Percentiles rank a stretch among this genome's conserved stretches.
Evolutionary conservation across 2,329 filamentous ascomycete genomes (phyloP).

Genomic region (Apiospora aurea): DNA sequence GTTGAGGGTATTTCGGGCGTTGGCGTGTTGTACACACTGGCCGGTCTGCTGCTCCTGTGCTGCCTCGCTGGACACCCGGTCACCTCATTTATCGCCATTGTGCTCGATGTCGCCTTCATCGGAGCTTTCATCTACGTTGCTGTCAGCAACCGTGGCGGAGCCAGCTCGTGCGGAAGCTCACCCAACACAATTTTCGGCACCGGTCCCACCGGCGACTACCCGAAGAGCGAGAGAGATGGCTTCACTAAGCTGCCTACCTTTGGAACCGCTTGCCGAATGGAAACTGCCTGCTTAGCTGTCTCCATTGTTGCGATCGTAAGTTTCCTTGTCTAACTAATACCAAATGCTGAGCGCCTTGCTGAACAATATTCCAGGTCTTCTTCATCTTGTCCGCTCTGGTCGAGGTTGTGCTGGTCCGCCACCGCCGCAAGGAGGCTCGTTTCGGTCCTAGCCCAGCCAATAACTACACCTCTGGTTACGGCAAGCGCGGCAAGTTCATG

Average conservation of each 20-base stretch:
- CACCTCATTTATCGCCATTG: slow-evolving; percentile 74
- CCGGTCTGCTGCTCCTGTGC: slow-evolving; percentile 78
- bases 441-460: slow-evolving; percentile 51
- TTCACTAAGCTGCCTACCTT: slow-evolving; percentile 58
- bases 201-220: slow-evolving; percentile 59
- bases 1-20: slow-evolving; percentile 81
- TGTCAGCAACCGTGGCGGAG: slow-evolving; percentile 73
- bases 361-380: slow-evolving; percentile 54
- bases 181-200: slow-evolving; percentile 74
- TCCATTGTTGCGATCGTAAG: slow-evolving; percentile 77
- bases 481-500: slow-evolving; percentile 39
- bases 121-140: slow-evolving; percentile 85
- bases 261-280: slow-evolving; percentile 70
- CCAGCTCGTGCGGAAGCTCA: slow-evolving; percentile 64
- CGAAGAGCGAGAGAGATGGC: slow-evolving; percentile 55
- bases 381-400: slow-evolving; percentile 76
- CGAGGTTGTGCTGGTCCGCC: slow-evolving; percentile 71
- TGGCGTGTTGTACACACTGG: slow-evolving; percentile 75
- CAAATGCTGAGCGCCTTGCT: slow-evolving; percentile 22
- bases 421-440: slow-evolving; percentile 64
- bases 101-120: slow-evolving; percentile 79
- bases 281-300: slow-evolving; percentile 80
- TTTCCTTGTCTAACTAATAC: neutral
- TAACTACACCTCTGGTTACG: slow-evolving; percentile 49
- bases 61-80: slow-evolving; percentile 78